A percentile compares a stretch with the other conserved stretches of the same genome.
These are phyloP conservation scores for Thelephora terrestris DNA, from an alignment of 1,284 basidiomycete genomes.

Conservation along the genomic window DNA sequence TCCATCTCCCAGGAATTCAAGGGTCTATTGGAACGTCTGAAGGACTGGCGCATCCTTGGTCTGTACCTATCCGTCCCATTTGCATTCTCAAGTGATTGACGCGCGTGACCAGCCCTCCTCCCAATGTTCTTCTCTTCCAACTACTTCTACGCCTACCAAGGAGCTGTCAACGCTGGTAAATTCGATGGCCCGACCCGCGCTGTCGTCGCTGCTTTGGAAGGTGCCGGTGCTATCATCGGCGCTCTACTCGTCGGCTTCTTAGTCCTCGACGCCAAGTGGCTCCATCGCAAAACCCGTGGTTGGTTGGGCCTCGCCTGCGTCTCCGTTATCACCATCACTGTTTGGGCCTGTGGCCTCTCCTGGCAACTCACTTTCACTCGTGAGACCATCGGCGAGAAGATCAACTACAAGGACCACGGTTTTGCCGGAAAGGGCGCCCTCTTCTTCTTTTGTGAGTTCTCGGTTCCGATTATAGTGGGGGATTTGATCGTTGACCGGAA, in stretches of 20 bases:
- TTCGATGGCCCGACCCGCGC: conserved; percentile 33
- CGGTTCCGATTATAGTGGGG: neutral
- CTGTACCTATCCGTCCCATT: neutral
- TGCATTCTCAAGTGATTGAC: neutral
- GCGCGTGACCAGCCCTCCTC: conserved; percentile 18
- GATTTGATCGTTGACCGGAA: conserved; percentile 1
- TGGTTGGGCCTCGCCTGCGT: conserved; percentile 30
- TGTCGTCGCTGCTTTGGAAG: conserved; percentile 31
- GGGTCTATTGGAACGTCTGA: conserved; percentile 25
- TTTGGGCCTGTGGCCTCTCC: conserved; percentile 26
- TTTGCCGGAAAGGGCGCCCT: conserved; percentile 27
- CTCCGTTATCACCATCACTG: conserved; percentile 22
- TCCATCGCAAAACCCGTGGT: conserved; percentile 29
- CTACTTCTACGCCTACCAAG: conserved; percentile 35
- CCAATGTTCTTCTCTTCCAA: conserved; percentile 34
- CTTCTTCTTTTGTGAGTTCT: conserved; percentile 30
- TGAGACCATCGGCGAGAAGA: conserved; percentile 11
- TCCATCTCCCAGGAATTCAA: conserved; percentile 25
- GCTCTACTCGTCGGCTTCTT: conserved; percentile 31
- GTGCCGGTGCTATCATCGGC: conserved; percentile 30
- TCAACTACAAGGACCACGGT: conserved; percentile 25
- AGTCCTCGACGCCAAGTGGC: conserved; percentile 26
- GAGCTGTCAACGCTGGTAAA: conserved; percentile 24
- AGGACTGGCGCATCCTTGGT: conserved; percentile 30
- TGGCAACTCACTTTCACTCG: conserved; percentile 29